phyloP scores from a whole-genome alignment of 257 asterid genomes.

The Ocimum tenuiflorum region DNA sequence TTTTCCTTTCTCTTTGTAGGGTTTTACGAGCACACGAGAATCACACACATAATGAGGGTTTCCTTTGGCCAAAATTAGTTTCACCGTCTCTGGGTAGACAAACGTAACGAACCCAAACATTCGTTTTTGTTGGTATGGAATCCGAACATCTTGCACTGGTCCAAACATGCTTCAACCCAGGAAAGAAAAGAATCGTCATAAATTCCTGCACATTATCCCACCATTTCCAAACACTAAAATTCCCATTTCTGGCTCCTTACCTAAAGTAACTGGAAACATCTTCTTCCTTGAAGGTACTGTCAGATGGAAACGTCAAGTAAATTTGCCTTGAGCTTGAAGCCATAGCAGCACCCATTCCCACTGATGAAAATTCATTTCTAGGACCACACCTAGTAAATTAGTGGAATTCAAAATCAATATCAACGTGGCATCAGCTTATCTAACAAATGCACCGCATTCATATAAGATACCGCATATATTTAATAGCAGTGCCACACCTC shows the following conservation, averaged over 20 bases:
- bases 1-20: slow-evolving; percentile 90
- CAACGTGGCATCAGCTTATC: not conserved
- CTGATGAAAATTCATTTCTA: slow-evolving; percentile 41
- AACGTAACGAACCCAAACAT: slow-evolving; percentile 96
- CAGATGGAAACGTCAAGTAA: slow-evolving; percentile 87
- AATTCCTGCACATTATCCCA: slow-evolving; percentile 2
- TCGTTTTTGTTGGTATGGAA: slow-evolving; percentile 82
- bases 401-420: slow-evolving; percentile 16
- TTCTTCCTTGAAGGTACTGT: slow-evolving; percentile 80
- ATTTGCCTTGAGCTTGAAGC: slow-evolving; percentile 62
- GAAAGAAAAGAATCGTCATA: not conserved
- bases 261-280: slow-evolving; percentile 79
- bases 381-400: slow-evolving; percentile 39
- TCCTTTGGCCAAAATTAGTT: slow-evolving; percentile 72
- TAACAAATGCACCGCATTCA: not conserved
- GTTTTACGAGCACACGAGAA: slow-evolving; percentile 89
- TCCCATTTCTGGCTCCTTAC: slow-evolving; percentile 22
- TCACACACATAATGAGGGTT: slow-evolving; percentile 90
- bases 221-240: not conserved
- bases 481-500: not conserved
- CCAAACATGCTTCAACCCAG: slow-evolving; percentile 53
- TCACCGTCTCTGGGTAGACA: slow-evolving; percentile 73
- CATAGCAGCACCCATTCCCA: slow-evolving; percentile 38
- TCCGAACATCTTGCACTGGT: slow-evolving; percentile 89
- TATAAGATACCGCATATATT: not conserved